A percentile compares a stretch with the other conserved stretches of the same genome.
Evolutionary conservation across 2,329 filamentous ascomycete species (phyloP).

Genomic region (Pseudocercospora macadamiae): DNA sequence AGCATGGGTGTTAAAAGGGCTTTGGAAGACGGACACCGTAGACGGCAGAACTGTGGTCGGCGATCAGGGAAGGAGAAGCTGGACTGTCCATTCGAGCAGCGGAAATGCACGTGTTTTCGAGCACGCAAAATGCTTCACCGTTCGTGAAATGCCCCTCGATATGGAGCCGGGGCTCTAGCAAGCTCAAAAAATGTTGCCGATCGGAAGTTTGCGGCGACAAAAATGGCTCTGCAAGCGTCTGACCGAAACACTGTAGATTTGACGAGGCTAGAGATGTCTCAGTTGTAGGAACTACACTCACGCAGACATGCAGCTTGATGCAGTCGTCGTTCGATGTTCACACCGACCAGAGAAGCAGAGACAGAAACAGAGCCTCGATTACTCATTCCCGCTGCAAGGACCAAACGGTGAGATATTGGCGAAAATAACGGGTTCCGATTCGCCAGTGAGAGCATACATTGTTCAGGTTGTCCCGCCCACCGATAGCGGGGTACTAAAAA

Average conservation of each 20-base stretch:
- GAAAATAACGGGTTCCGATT: background rate
- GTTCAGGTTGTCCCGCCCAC: conserved; percentile 1
- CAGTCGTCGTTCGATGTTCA: no score
- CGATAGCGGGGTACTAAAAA: conserved; percentile 7
- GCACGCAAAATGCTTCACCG: background rate
- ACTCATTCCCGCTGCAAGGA: background rate
- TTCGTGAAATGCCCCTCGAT: background rate
- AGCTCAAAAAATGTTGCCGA: background rate
- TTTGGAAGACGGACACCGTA: background rate
- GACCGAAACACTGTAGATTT: background rate
- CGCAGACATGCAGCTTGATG: background rate
- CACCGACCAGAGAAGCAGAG: no score
- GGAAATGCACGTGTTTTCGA: background rate
- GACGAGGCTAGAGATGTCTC: no score
- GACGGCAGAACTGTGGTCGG: background rate
- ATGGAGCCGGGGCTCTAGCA: background rate
- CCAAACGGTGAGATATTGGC: background rate
- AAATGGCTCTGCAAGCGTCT: background rate
- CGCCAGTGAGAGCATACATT: background rate
- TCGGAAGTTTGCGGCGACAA: background rate
- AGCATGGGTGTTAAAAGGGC: background rate
- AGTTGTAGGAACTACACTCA: no score
- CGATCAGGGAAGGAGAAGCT: background rate
- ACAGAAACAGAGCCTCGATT: no score
- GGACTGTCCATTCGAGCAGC: background rate